Evolutionary conservation across 2,329 filamentous ascomycete genomes (phyloP).

Genomic region (Ophiobolus disseminans): DNA sequence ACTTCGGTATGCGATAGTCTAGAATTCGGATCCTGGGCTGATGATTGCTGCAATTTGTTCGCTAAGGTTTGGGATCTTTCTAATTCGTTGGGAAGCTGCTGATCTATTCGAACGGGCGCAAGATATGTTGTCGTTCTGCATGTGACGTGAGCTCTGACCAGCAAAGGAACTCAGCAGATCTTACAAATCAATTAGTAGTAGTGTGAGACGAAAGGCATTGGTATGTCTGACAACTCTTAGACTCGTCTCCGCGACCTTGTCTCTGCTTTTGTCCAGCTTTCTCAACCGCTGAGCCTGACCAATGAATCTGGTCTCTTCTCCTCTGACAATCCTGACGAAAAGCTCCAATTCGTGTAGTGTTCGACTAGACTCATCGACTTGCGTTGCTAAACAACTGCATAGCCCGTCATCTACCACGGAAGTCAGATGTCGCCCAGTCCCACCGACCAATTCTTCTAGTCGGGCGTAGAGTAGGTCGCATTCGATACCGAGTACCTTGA

Average conservation of each 20-base stretch:
- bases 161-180: too few species aligned
- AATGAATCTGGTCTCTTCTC: constrained; percentile 9
- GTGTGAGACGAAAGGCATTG: constrained; percentile 19
- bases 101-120: constrained; percentile 9
- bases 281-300: constrained; percentile 1
- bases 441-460: constrained; percentile 16
- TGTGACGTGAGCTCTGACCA: constrained; percentile 10
- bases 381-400: constrained; percentile 20
- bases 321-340: constrained; percentile 15
- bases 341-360: constrained; percentile 20
- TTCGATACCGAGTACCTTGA: constrained; percentile 27
- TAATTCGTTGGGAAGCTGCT: constrained; percentile 6
- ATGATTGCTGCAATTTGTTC: constrained; percentile 17
- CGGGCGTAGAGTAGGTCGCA: constrained; percentile 28
- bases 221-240: constrained; percentile 19
- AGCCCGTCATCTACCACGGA: constrained; percentile 14
- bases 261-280: not conserved
- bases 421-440: constrained; percentile 2
- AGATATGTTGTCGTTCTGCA: constrained; percentile 8
- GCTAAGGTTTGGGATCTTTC: constrained; percentile 14
- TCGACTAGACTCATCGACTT: constrained; percentile 18
- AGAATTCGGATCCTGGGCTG: constrained; percentile 8
- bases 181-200: constrained; percentile 22
- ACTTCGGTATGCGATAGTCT: constrained; percentile 16
- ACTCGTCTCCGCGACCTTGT: not conserved